phyloP scores from a whole-genome alignment of 805 yeast genomes.

The Vanderwaltozyma yarrowii region DNA sequence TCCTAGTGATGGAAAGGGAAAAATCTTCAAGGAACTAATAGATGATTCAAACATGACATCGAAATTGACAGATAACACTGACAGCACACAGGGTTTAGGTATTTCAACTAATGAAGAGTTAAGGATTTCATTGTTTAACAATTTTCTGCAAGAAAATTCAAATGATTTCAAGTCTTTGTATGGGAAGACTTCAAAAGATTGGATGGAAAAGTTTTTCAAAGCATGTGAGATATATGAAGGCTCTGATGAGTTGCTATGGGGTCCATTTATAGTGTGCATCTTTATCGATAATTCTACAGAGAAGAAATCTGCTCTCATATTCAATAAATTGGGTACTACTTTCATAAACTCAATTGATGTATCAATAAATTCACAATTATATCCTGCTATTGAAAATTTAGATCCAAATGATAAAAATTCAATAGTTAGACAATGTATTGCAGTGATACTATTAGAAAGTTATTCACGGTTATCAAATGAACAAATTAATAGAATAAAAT shows the following conservation, averaged over 20 bases:
- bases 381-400: constrained; percentile 69
- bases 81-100: no score
- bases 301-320: constrained; percentile 42
- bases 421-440: constrained; percentile 63
- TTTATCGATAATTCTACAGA: constrained; percentile 22
- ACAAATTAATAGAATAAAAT: constrained; percentile 7
- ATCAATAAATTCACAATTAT: constrained; percentile 53
- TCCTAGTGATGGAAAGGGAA: no score
- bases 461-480: constrained; percentile 43
- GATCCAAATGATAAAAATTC: constrained; percentile 38
- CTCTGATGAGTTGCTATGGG: constrained; percentile 23
- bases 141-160: constrained; percentile 4
- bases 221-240: constrained; percentile 19
- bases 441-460: constrained; percentile 60
- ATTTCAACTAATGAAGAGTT: no score
- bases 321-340: constrained; percentile 60
- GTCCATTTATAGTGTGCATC: constrained; percentile 18
- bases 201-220: constrained; percentile 15
- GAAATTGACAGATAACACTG: no score
- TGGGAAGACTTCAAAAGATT: constrained; percentile 8
- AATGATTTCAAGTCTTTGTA: constrained; percentile 2
- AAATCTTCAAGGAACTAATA: no score
- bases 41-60: no score
- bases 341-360: constrained; percentile 49
- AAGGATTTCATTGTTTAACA: constrained; percentile 7